Percentiles rank a stretch among this genome's conserved stretches.
Conservation (phyloP, 805 yeast genomes). For the Saccharomycopsis schoenii region DNA sequence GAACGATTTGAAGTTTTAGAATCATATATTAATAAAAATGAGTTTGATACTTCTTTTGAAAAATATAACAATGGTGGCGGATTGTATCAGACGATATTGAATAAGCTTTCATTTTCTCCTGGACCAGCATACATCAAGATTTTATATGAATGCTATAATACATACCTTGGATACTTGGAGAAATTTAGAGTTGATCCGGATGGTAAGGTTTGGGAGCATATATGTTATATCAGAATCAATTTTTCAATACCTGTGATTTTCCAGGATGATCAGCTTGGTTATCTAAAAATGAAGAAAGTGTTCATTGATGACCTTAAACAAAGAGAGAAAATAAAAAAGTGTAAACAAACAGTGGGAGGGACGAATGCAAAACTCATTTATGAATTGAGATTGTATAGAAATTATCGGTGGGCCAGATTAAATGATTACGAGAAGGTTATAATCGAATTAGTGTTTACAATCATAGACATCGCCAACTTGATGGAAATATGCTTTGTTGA, state of each 20-base stretch:
- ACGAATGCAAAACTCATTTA: background rate
- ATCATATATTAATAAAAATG: background rate
- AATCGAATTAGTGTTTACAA: background rate
- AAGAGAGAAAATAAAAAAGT: background rate
- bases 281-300: background rate
- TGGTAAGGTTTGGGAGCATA: background rate
- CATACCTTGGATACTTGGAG: background rate
- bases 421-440: background rate
- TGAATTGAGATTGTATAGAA: background rate
- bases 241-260: slow-evolving; percentile 1
- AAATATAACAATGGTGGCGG: background rate
- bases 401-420: background rate
- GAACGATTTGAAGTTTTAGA: background rate
- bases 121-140: background rate
- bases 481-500: background rate
- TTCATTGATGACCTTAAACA: background rate
- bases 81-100: background rate
- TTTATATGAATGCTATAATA: background rate
- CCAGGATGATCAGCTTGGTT: background rate
- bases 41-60: background rate
- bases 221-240: background rate
- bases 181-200: background rate
- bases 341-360: background rate
- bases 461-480: background rate
- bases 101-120: background rate